A percentile compares a stretch with the other conserved stretches of the same genome.
Conservation (phyloP, 495 filamentous ascomycete species). For the Xylaria intraflava region DNA sequence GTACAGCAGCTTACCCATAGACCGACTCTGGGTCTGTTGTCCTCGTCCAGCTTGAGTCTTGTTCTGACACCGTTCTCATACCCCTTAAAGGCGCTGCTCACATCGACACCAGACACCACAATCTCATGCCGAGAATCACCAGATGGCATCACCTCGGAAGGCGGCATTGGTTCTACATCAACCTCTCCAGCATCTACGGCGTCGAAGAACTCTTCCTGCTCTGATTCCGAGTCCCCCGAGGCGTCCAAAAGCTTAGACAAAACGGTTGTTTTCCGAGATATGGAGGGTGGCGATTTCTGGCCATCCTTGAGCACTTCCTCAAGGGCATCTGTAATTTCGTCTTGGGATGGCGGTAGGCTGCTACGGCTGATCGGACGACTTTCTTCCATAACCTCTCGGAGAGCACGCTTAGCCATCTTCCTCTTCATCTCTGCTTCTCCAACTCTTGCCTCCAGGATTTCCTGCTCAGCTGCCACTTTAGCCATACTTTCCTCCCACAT, state of each 20-base stretch:
- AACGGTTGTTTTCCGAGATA: conserved; percentile 49
- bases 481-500: conserved; percentile 99
- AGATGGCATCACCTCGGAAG: conserved; percentile 38
- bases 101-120: conserved; percentile 47
- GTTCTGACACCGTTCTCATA: conserved; percentile 81
- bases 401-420: conserved; percentile 78
- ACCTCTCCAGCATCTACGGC: conserved; percentile 90
- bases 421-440: conserved; percentile 87
- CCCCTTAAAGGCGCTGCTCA: conserved; percentile 73
- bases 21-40: conserved; percentile 87
- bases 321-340: conserved; percentile 18
- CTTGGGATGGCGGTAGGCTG: conserved; percentile 28
- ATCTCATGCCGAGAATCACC: conserved; percentile 34
- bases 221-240: conserved; percentile 67
- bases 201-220: conserved; percentile 96
- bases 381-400: conserved; percentile 69
- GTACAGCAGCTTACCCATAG: conserved; percentile 67
- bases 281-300: conserved; percentile 40
- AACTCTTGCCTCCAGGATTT: conserved; percentile 77
- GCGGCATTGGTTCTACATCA: conserved; percentile 56
- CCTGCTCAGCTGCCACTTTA: conserved; percentile 84
- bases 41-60: conserved; percentile 80
- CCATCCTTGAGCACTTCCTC: conserved; percentile 25
- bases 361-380: conserved; percentile 37
- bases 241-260: conserved; percentile 57